Evolutionary conservation across 2,329 filamentous ascomycete genomes (phyloP), one percentile per base, ranked within the genome.

Genomic region (Pseudofabraea citricarpa): DNA sequence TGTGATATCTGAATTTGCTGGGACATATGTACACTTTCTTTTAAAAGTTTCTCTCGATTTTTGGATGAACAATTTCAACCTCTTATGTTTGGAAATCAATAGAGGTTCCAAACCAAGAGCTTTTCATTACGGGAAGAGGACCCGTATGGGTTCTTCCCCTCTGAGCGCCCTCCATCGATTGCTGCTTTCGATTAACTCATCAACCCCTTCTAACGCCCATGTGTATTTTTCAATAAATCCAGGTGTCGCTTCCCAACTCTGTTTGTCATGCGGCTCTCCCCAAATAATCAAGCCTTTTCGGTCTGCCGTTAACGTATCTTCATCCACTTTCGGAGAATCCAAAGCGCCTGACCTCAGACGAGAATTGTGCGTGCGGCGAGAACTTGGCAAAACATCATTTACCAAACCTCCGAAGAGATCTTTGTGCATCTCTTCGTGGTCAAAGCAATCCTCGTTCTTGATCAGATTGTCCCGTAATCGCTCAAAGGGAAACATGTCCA

Each of bases 401-500:
- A n/a, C n/a, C n/a, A n/a, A n/a, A n/a, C n/a, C n/a, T n/a, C 46
- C 40, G 31, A 41, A 50, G 36, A 50, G 42, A 23, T 50, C 48
- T 21, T 24, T 27, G 29, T 35, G 20, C 26, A 48, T 37, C 23
- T 50, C 42, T 26, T 43, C 39, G 23, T 35, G 45, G 7, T 42
- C 47, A 39, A 52, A 47, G 8, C 41, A 26, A 8, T 23, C 41
- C 18, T 43, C 47, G 19, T 36, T 46, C 37, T 33, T 41, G 27
- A 54, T 51, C n/a, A 54, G 36, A 39, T 54, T 54, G 37, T 53
- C 47, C 44, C 51, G 44, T 41, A 52, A 46, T n/a, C 37, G 41
- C 8, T 47, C 47, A 29, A 52, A 54, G 36, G 51, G 51, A 32
- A 54, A 48, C 26, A 48, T 44, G 41, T 52, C 35, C 12, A 54